phyloP scores from a whole-genome alignment of 75 land plant species.

The Chamaecyparis obtusa region DNA sequence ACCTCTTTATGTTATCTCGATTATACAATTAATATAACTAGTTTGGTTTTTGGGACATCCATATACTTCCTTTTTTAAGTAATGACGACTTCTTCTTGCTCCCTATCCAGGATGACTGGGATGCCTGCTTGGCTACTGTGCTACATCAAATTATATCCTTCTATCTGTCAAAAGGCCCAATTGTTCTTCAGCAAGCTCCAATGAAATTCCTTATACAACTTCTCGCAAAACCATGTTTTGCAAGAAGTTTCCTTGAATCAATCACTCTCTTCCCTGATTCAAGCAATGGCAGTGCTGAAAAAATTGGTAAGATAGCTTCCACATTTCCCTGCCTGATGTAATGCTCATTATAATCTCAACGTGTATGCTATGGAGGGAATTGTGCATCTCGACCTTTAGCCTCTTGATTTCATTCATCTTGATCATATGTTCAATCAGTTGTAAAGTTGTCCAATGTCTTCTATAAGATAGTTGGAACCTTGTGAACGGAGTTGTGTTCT shows the following conservation, averaged over 20 bases:
- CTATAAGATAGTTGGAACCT: neutral
- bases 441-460: neutral
- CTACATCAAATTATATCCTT: constrained; percentile 6
- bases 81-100: neutral
- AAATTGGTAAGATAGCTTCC: neutral
- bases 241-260: constrained; percentile 6
- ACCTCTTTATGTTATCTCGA: neutral
- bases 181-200: constrained; percentile 7
- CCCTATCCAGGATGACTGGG: constrained; percentile 6
- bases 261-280: constrained; percentile 11
- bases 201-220: neutral
- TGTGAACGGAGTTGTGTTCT: neutral
- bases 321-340: neutral
- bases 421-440: neutral
- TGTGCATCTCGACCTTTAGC: neutral
- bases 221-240: constrained; percentile 9
- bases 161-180: constrained; percentile 5
- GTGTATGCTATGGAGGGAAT: neutral
- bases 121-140: constrained; percentile 1
- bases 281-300: neutral
- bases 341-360: neutral
- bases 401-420: neutral
- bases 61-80: neutral
- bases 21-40: neutral
- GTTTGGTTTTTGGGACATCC: neutral